These are phyloP conservation scores for Passalora sequoiae DNA, from an alignment of 2,329 filamentous ascomycete genomes.

Conservation along the genomic window DNA sequence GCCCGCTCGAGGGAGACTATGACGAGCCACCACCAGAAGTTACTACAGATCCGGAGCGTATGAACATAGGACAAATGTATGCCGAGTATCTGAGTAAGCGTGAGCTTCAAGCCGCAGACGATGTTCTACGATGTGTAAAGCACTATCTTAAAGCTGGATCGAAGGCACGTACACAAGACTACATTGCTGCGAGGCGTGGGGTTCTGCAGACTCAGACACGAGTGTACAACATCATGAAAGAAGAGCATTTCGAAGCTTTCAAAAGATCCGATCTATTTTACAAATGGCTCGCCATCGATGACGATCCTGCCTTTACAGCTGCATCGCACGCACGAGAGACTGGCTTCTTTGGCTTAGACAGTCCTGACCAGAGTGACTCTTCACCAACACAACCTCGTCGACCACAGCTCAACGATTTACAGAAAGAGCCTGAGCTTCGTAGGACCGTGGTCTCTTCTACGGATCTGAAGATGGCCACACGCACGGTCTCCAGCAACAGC, in stretches of 20 bases:
- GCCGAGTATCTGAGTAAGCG: slow-evolving; percentile 79
- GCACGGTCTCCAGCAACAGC: slow-evolving; percentile 11
- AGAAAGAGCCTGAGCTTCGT: slow-evolving; percentile 47
- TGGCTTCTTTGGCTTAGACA: slow-evolving; percentile 17
- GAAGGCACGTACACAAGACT: slow-evolving; percentile 71
- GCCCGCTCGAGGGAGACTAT: slow-evolving; percentile 81
- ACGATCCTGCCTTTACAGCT: slow-evolving; percentile 40
- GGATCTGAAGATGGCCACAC: slow-evolving; percentile 47
- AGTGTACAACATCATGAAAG: slow-evolving; percentile 78
- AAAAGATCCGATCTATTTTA: slow-evolving; percentile 92
- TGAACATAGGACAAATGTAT: slow-evolving; percentile 85
- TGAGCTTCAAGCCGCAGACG: slow-evolving; percentile 70
- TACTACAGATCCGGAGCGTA: slow-evolving; percentile 70
- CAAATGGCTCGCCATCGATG: slow-evolving; percentile 88
- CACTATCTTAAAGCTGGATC: slow-evolving; percentile 75
- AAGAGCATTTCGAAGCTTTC: slow-evolving; percentile 74
- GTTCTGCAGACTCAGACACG: slow-evolving; percentile 77
- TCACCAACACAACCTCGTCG: slow-evolving; percentile 21
- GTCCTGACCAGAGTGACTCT: slow-evolving; percentile 11
- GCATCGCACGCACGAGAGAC: slow-evolving; percentile 19
- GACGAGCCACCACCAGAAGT: slow-evolving; percentile 53
- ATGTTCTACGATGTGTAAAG: slow-evolving; percentile 64
- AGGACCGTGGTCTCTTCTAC: slow-evolving; percentile 57
- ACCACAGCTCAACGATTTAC: slow-evolving; percentile 20
- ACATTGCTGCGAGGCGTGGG: slow-evolving; percentile 73